These are phyloP conservation scores for Hypoxylon fragiforme DNA, from an alignment of 495 filamentous ascomycete species.

Conservation along the genomic window DNA sequence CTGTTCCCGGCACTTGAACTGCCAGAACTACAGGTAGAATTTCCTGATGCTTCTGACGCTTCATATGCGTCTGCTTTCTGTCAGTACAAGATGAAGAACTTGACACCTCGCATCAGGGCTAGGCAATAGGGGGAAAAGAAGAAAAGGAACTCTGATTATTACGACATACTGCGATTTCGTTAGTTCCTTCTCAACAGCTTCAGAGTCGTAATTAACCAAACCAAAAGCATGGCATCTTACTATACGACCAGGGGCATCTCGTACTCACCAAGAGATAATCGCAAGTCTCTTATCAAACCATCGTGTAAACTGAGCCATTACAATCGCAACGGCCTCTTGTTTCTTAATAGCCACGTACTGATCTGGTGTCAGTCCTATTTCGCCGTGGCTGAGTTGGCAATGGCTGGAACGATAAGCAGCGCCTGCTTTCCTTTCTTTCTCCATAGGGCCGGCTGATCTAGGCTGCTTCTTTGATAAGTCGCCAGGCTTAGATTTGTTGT, in stretches of 20 bases:
- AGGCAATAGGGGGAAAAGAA: not conserved
- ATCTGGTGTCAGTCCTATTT: conserved; percentile 34
- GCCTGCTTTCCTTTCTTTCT: conserved; percentile 27
- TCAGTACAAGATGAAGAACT: not conserved
- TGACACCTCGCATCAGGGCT: not conserved
- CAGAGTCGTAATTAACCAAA: no score
- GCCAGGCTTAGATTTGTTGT: conserved; percentile 23
- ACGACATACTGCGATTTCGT: conserved; percentile 21
- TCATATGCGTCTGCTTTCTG: conserved; percentile 27
- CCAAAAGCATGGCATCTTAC: no score
- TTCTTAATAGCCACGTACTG: conserved; percentile 37
- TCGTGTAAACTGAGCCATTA: conserved; percentile 30
- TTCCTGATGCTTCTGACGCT: conserved; percentile 32
- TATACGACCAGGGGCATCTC: not conserved
- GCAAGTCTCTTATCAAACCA: conserved; percentile 38
- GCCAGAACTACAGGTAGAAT: conserved; percentile 7
- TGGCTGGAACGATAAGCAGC: conserved; percentile 29
- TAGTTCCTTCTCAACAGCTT: no score
- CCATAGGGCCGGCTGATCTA: conserved; percentile 34
- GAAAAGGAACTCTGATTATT: no score
- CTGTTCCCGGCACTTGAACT: conserved; percentile 3
- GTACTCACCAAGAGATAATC: conserved; percentile 36
- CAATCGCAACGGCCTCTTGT: conserved; percentile 27
- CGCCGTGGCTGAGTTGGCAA: conserved; percentile 21
- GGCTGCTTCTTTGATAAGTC: conserved; percentile 14